phyloP scores from a whole-genome alignment of 2,329 filamentous ascomycete genomes.

The Nemania sp. region DNA sequence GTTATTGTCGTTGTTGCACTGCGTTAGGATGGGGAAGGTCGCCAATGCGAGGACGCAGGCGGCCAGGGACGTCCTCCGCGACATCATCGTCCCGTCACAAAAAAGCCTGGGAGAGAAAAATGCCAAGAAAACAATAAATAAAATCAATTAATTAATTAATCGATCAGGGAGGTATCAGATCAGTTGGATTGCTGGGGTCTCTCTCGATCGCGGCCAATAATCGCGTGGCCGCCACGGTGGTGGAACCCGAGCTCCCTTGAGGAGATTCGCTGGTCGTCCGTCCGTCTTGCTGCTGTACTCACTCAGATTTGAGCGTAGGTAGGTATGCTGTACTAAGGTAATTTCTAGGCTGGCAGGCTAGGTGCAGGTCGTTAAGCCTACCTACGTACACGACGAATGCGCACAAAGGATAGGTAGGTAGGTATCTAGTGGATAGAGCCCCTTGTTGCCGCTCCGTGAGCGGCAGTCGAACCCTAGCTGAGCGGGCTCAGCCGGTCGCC shows the following conservation, averaged over 20 bases:
- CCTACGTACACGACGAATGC: not conserved
- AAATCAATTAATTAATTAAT: constrained; percentile 17
- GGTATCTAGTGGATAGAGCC: not conserved
- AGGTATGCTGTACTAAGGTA: constrained; percentile 3
- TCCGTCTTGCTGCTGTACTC: not conserved
- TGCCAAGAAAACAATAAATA: too few relatives aligned
- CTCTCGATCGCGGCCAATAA: constrained; percentile 10
- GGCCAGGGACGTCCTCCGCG: constrained; percentile 18
- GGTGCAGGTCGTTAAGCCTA: constrained; percentile 19
- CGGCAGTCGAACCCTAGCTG: constrained; percentile 25
- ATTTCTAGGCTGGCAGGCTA: constrained; percentile 1
- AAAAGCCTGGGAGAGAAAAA: too few relatives aligned
- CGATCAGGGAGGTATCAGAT: too few relatives aligned
- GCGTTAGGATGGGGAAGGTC: constrained; percentile 13
- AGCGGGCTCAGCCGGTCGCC: constrained; percentile 15
- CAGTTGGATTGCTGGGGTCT: not conserved
- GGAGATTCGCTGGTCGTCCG: not conserved
- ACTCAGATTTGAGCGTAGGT: not conserved
- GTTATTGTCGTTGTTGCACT: constrained; percentile 2
- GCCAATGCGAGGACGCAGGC: constrained; percentile 31
- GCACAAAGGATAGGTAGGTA: not conserved
- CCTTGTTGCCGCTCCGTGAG: constrained; percentile 9
- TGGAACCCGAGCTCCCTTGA: not conserved
- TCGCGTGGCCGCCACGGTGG: not conserved
- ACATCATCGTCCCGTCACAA: constrained; percentile 5